phyloP scores from a whole-genome alignment of 2,329 filamentous ascomycete genomes.

The Fusarium miscanthi region DNA sequence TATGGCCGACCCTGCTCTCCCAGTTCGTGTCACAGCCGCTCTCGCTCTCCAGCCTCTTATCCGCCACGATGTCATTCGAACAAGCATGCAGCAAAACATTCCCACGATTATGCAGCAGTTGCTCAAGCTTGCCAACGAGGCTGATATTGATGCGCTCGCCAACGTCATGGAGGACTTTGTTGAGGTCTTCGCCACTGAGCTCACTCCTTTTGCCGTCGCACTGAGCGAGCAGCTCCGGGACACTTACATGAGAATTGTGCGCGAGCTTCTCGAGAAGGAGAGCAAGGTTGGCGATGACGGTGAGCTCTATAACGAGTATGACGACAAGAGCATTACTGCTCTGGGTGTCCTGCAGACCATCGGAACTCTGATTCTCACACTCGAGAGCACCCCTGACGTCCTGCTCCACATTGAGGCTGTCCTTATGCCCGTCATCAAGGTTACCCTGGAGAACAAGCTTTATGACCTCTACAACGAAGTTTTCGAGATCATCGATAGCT shows the following conservation, averaged over 20 bases:
- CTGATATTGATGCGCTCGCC: slow-evolving; percentile 94
- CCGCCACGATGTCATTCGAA: slow-evolving; percentile 91
- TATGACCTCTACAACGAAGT: slow-evolving; percentile 98
- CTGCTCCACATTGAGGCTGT: slow-evolving; percentile 94
- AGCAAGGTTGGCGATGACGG: slow-evolving; percentile 80
- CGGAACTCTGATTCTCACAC: slow-evolving; percentile 92
- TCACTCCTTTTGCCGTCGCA: slow-evolving; percentile 96
- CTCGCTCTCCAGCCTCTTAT: slow-evolving; percentile 95
- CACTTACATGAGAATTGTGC: slow-evolving; percentile 93
- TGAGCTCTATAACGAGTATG: slow-evolving; percentile 88
- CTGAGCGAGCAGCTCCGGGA: slow-evolving; percentile 95
- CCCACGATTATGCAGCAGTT: slow-evolving; percentile 99
- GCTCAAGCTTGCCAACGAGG: slow-evolving; percentile 95
- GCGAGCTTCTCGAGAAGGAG: slow-evolving; percentile 90
- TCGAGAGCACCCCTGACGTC: slow-evolving; percentile 97
- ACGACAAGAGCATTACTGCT: slow-evolving; percentile 98
- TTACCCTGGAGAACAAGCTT: slow-evolving; percentile 97
- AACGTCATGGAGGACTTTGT: slow-evolving; percentile 99
- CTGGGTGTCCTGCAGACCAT: slow-evolving; percentile 97
- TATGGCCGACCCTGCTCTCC: slow-evolving; percentile 93
- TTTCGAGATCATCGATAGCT: slow-evolving; percentile 99
- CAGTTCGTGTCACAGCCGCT: slow-evolving; percentile 92
- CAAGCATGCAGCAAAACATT: slow-evolving; percentile 97
- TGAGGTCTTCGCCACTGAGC: slow-evolving; percentile 95
- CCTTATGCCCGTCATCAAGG: slow-evolving; percentile 95